These are phyloP conservation scores for Paraphaeosphaeria sporulosa DNA, from an alignment of 2,329 filamentous ascomycete genomes.

Conservation along the genomic window DNA sequence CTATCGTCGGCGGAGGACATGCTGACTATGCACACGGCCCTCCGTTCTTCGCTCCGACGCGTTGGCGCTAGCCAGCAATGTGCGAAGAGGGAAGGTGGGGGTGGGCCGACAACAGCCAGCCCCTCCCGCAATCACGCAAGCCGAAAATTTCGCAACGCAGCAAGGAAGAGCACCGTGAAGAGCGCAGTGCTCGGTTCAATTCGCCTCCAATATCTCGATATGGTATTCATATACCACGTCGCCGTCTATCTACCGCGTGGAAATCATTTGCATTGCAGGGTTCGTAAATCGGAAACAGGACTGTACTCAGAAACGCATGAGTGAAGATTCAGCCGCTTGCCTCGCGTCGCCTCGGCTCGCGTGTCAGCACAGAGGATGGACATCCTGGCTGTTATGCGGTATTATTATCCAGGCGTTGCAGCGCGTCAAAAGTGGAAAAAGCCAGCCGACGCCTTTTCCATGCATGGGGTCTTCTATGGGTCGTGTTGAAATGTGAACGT, in stretches of 20 bases:
- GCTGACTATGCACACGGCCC: neutral
- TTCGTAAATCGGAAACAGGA: neutral
- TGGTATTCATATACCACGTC: neutral
- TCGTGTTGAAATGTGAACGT: neutral
- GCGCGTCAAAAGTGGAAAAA: neutral
- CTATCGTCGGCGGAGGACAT: slow-evolving; percentile 26
- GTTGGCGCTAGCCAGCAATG: neutral
- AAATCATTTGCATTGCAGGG: neutral
- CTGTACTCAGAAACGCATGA: neutral
- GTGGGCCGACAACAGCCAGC: neutral
- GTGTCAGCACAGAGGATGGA: slow-evolving; percentile 1
- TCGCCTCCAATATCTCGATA: too few relatives aligned
- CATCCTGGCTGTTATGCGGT: slow-evolving; percentile 17
- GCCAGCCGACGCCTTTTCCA: slow-evolving; percentile 21
- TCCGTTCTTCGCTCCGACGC: slow-evolving; percentile 7
- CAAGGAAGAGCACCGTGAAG: neutral
- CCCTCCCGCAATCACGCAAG: neutral
- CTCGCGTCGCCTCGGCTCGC: too few relatives aligned
- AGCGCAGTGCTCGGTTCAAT: neutral
- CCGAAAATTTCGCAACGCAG: neutral
- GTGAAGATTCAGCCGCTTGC: neutral
- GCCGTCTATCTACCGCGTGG: slow-evolving; percentile 12
- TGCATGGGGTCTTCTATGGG: slow-evolving; percentile 16
- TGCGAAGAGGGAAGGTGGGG: slow-evolving; percentile 17
- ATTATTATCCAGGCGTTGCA: neutral